phyloP scores from a whole-genome alignment of 257 asterid species.

The Lycium barbarum region DNA sequence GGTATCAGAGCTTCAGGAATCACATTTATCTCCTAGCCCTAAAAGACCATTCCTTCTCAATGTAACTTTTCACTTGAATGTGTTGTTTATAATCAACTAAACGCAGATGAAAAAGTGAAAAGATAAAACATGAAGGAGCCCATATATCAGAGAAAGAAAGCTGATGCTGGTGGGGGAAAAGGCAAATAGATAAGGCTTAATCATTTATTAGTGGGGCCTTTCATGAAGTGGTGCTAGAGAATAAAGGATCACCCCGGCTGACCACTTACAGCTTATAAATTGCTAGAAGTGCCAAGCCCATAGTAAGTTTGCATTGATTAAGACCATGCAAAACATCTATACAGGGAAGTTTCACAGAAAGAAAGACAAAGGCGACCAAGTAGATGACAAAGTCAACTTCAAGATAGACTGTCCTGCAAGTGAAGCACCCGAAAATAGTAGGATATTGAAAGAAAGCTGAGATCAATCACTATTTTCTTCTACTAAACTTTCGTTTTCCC shows the following conservation, averaged over 20 bases:
- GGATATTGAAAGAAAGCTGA: constrained; percentile 23
- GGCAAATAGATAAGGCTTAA: not conserved
- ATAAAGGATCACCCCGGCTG: constrained; percentile 12
- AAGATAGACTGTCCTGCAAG: not conserved
- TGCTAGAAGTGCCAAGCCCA: constrained; percentile 6
- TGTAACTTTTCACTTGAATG: no score
- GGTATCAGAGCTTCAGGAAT: not conserved
- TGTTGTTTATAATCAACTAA: no score
- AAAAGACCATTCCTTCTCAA: not conserved
- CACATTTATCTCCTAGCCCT: not conserved
- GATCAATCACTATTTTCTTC: constrained; percentile 15
- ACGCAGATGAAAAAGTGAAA: no score
- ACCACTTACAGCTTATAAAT: not conserved
- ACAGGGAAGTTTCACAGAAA: constrained; percentile 16
- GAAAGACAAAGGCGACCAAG: not conserved
- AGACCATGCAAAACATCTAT: not conserved
- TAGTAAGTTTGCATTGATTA: constrained; percentile 6
- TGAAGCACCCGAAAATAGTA: not conserved
- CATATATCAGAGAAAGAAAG: not conserved
- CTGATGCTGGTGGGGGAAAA: not conserved
- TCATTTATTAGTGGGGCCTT: not conserved
- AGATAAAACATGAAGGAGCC: not conserved
- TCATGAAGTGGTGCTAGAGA: not conserved
- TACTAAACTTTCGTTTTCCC: constrained; percentile 14
- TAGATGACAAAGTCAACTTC: not conserved